Base-by-base conservation (phyloP, 495 filamentous ascomycete genomes). In the Penicillium samsonianum region DNA sequence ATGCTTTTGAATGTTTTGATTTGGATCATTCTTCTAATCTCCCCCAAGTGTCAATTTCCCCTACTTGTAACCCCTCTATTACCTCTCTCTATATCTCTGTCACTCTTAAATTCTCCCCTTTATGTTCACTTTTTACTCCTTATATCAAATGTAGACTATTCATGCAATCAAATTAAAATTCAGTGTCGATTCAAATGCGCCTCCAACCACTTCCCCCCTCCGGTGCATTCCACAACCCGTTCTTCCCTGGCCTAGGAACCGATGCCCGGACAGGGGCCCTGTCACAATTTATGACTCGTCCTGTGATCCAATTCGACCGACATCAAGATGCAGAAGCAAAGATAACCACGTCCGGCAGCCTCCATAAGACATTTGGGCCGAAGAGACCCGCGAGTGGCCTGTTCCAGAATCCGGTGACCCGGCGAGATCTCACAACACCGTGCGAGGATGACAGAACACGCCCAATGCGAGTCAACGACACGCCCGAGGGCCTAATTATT, bases 371-470 rank as follows among this genome's bases (percentile, higher is more conserved):
- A 63, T 65, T 67, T 69, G 50, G 59, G 53, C 63, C 62, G 61
- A 65, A 62, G 46, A 60, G 45, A 50, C 50, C 50, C 52, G 57
- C 65, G 58, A 68, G 65, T 68, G 63, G 64, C 62, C 67, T 62
- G 60, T 63, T 67, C 58, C 50, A 65, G 53, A 69, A 68, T 71
- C 67, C 61, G 69, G 65, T 69, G 65, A 68, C 69, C 65, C 67
- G 58, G 59, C 64, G 58, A 65, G 58, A 62, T 61, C 62, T 68
- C 62, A 67, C 69, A 65, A 63, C 60, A 55, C 38, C 63, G 64
- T 63, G 62, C 57, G 61, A 70, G 59, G 67, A 68, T 72, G 62
- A 57, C 65, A 60, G 47, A 16, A 53, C 50, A 54, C 41, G 41
- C 53, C 56, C 62, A 60, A 67, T 55, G 61, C 53, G 48, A 56